Evolutionary conservation across 805 yeast genomes (phyloP).

Genomic region (Candida gorgasii): DNA sequence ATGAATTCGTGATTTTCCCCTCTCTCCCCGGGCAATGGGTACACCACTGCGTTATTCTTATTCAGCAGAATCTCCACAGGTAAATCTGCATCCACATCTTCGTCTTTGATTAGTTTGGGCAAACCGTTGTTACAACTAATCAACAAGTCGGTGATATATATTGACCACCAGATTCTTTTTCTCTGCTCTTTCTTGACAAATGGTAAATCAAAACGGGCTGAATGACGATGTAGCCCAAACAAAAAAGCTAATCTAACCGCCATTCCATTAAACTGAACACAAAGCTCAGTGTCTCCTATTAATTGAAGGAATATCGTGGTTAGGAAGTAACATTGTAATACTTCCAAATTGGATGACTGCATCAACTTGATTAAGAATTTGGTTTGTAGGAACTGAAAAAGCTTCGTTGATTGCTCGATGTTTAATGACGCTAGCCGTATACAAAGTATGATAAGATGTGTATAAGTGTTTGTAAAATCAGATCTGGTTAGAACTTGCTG

Average conservation of each 20-base stretch:
- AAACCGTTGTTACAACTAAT: constrained; percentile 32
- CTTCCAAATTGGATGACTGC: constrained; percentile 4
- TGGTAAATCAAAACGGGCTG: constrained; percentile 5
- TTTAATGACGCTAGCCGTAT: background rate
- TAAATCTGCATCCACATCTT: constrained; percentile 9
- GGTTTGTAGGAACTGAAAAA: constrained; percentile 4
- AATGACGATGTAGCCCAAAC: constrained; percentile 9
- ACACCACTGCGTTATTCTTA: background rate
- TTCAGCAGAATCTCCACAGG: constrained; percentile 1
- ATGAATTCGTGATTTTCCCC: constrained; percentile 7
- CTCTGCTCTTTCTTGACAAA: constrained; percentile 4
- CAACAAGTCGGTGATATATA: constrained; percentile 3
- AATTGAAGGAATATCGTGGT: constrained; percentile 3
- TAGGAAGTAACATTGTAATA: constrained; percentile 2
- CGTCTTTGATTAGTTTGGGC: constrained; percentile 41
- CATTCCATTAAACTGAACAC: constrained; percentile 6
- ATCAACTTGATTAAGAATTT: background rate
- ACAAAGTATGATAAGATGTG: constrained; percentile 3
- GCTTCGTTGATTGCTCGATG: background rate
- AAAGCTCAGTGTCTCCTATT: constrained; percentile 6
- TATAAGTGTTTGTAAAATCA: background rate
- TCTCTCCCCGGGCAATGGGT: constrained; percentile 7
- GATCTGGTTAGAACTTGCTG: background rate
- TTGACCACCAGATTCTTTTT: constrained; percentile 9
- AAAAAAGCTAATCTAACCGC: constrained; percentile 3